phyloP scores from a whole-genome alignment of 2,329 filamentous ascomycete species.

The Stachybotrys elegans region DNA sequence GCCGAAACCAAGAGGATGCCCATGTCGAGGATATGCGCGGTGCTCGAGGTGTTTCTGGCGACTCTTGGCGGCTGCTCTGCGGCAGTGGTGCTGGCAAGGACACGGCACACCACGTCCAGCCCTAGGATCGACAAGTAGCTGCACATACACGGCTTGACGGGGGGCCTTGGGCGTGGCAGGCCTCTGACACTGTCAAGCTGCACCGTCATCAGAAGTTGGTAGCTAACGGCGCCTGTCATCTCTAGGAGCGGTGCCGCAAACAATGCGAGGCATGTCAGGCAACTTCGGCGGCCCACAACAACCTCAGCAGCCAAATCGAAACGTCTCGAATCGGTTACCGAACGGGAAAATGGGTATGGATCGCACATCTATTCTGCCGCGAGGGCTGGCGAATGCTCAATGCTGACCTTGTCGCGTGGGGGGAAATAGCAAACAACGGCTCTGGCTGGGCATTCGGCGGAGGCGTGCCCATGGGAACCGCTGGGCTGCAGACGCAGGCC shows the following conservation, averaged over 20 bases:
- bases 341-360: slow-evolving; percentile 58
- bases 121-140: too few species aligned
- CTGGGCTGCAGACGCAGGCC: slow-evolving; percentile 46
- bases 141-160: too few species aligned
- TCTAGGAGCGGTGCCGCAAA: slow-evolving; percentile 55
- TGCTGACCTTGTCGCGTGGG: slow-evolving; percentile 16
- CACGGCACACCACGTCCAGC: too few species aligned
- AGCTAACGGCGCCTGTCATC: slow-evolving; percentile 21
- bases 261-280: slow-evolving; percentile 56
- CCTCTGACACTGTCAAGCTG: too few species aligned
- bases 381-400: slow-evolving; percentile 5
- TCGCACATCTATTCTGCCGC: not conserved
- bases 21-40: too few species aligned
- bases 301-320: slow-evolving; percentile 42
- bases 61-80: too few species aligned
- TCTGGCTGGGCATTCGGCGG: slow-evolving; percentile 60
- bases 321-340: slow-evolving; percentile 54
- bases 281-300: slow-evolving; percentile 57
- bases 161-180: too few species aligned
- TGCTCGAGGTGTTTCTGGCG: too few species aligned
- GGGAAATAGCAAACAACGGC: slow-evolving; percentile 42
- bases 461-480: slow-evolving; percentile 55
- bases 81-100: too few species aligned
- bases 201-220: too few species aligned
- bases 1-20: too few species aligned